Evolutionary conservation across 176 grass and related monocot genomes (phyloP).

Genomic region (Aegilops longissima): DNA sequence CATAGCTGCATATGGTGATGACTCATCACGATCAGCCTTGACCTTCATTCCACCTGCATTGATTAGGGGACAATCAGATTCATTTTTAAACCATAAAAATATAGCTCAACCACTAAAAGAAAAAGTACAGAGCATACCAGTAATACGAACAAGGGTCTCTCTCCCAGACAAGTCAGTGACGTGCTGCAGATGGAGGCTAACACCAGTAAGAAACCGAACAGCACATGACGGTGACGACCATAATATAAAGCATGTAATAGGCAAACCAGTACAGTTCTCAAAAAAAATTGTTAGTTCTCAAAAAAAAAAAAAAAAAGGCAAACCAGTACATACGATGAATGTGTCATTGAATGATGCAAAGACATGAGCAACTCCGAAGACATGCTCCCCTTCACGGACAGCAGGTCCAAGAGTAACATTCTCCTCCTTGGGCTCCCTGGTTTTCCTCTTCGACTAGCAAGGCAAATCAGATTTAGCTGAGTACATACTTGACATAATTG

Average conservation of each 20-base stretch:
- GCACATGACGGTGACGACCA: neutral
- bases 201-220: slow-evolving; percentile 1
- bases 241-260: neutral
- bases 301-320: too few relatives aligned
- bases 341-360: slow-evolving; percentile 64
- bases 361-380: slow-evolving; percentile 56
- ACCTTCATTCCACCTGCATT: slow-evolving; percentile 73
- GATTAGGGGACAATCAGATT: neutral
- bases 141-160: slow-evolving; percentile 64
- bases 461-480: neutral
- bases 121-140: slow-evolving; percentile 25
- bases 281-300: too few relatives aligned
- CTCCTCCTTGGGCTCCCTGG: slow-evolving; percentile 58
- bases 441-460: slow-evolving; percentile 47
- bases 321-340: slow-evolving; percentile 43
- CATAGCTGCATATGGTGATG: slow-evolving; percentile 84
- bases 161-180: slow-evolving; percentile 67
- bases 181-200: slow-evolving; percentile 36
- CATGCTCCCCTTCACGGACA: slow-evolving; percentile 53
- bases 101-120: neutral
- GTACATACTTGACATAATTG: neutral
- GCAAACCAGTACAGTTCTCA: slow-evolving; percentile 16
- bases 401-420: slow-evolving; percentile 49
- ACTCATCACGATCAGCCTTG: slow-evolving; percentile 75
- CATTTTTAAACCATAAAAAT: neutral